Evolutionary conservation across 345 rosid genomes (phyloP).

Genomic region (Anastatica hierochuntica): DNA sequence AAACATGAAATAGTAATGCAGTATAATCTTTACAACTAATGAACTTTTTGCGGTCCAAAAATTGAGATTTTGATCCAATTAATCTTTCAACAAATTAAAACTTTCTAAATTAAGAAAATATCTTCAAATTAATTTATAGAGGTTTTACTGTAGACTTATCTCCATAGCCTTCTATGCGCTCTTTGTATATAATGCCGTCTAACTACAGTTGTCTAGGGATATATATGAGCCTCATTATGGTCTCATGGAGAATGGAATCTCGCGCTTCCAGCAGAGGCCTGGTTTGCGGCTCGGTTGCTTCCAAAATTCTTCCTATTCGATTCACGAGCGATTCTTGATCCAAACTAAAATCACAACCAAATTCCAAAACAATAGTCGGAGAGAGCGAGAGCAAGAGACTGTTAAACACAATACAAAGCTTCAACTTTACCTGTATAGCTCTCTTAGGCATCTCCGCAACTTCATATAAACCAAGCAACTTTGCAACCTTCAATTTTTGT

Average conservation of each 20-base stretch:
- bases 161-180: no score
- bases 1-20: no score
- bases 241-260: slow-evolving; percentile 28
- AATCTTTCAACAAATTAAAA: no score
- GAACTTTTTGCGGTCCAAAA: no score
- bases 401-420: neutral
- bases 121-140: no score
- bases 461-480: slow-evolving; percentile 63
- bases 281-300: slow-evolving; percentile 92
- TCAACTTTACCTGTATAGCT: slow-evolving; percentile 70
- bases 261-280: slow-evolving; percentile 81
- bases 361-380: neutral
- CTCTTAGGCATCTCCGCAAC: slow-evolving; percentile 73
- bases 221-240: neutral
- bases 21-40: no score
- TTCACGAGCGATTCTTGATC: slow-evolving; percentile 91
- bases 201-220: neutral
- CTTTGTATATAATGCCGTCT: no score
- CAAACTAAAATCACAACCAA: slow-evolving; percentile 42
- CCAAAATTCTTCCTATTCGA: slow-evolving; percentile 83
- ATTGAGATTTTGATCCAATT: no score
- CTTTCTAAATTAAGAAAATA: no score
- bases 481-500: slow-evolving; percentile 51
- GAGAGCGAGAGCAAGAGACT: neutral
- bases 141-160: no score